phyloP scores from a whole-genome alignment of 1,284 basidiomycete genomes.

The Phlebopus sp. region DNA sequence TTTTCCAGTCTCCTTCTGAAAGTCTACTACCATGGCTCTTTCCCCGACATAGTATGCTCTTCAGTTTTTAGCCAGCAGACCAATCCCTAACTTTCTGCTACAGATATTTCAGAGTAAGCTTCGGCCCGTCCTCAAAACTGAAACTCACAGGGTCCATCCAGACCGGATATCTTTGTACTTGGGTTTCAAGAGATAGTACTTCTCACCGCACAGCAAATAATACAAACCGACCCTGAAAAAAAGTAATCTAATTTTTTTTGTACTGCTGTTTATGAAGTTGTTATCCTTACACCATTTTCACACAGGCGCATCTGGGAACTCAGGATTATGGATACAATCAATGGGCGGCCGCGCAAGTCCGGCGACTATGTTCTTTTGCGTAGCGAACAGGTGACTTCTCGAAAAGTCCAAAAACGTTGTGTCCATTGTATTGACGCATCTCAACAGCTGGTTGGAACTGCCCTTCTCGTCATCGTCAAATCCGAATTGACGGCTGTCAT shows the following conservation, averaged over 20 bases:
- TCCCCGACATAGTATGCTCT: conserved; percentile 65
- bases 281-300: conserved; percentile 1
- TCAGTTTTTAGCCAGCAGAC: no score
- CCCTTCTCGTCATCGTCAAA: conserved; percentile 84
- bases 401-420: not conserved
- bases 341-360: conserved; percentile 62
- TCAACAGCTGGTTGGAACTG: conserved; percentile 87
- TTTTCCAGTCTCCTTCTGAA: conserved; percentile 67
- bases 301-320: conserved; percentile 83
- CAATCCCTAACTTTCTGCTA: conserved; percentile 6
- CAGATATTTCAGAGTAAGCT: conserved; percentile 61
- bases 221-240: conserved; percentile 95
- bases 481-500: conserved; percentile 74
- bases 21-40: conserved; percentile 89
- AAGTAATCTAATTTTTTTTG: conserved; percentile 46
- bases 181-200: conserved; percentile 99
- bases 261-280: not conserved
- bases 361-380: conserved; percentile 83
- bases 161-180: conserved; percentile 88
- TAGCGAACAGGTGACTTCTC: conserved; percentile 75
- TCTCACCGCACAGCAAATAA: conserved; percentile 93
- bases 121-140: not conserved
- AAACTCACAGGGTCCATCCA: conserved; percentile 28
- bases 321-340: conserved; percentile 77
- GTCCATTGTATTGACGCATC: conserved; percentile 1